Evolutionary conservation across 164 flowering plant genomes (phyloP).

Genomic region (Litsea cubeba): DNA sequence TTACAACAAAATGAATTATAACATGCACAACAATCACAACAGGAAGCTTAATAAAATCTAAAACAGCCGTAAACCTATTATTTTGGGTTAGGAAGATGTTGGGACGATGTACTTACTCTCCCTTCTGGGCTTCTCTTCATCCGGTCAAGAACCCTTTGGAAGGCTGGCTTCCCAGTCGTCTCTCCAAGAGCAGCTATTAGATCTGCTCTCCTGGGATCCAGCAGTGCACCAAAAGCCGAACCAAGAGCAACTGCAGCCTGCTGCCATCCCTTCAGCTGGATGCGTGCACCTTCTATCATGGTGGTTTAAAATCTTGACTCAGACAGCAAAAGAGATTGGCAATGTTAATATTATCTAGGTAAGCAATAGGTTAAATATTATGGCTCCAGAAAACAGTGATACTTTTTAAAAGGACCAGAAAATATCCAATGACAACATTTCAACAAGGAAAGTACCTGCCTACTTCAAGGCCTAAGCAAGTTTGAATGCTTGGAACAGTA

Average conservation of each 20-base stretch:
- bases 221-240: slow-evolving; percentile 83
- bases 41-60: no score
- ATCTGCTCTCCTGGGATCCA: slow-evolving; percentile 89
- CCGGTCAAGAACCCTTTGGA: slow-evolving; percentile 73
- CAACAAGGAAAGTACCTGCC: no score
- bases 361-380: no score
- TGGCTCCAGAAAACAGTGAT: no score
- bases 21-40: not conserved
- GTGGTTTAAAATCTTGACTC: no score
- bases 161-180: slow-evolving; percentile 82
- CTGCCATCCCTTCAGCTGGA: slow-evolving; percentile 77
- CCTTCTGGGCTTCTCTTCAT: slow-evolving; percentile 89
- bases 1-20: not conserved
- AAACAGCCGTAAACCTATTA: no score
- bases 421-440: no score
- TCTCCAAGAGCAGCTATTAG: slow-evolving; percentile 90
- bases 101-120: slow-evolving; percentile 37
- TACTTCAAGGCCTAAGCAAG: no score
- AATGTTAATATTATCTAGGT: no score
- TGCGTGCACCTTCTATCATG: slow-evolving; percentile 47
- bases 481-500: no score
- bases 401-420: no score
- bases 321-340: no score
- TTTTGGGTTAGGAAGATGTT: not conserved
- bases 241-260: slow-evolving; percentile 87